Conservation (phyloP, 2,329 filamentous ascomycete genomes). For the Neonectria punicea region DNA sequence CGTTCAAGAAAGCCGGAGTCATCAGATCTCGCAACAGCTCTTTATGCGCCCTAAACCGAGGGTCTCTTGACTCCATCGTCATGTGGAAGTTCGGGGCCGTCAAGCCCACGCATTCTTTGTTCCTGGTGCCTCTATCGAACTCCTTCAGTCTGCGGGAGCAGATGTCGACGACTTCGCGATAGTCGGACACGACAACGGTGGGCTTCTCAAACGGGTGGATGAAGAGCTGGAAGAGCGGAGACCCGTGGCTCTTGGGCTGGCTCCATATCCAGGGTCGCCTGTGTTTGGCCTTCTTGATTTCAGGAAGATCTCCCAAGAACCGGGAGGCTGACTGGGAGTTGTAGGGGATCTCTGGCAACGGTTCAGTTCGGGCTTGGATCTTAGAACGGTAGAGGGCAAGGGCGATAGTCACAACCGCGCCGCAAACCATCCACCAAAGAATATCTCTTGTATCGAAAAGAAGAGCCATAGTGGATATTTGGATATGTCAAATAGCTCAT, state of each 20-base stretch:
- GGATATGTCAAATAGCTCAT: not conserved
- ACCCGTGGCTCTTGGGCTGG: conserved; percentile 39
- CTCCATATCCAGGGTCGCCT: conserved; percentile 42
- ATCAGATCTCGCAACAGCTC: conserved; percentile 51
- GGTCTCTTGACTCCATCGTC: conserved; percentile 46
- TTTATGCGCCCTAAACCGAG: conserved; percentile 46
- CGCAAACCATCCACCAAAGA: conserved; percentile 8
- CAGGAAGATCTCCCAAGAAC: conserved; percentile 39
- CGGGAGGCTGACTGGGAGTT: conserved; percentile 32
- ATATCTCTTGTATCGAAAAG: not conserved
- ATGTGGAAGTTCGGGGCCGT: conserved; percentile 47
- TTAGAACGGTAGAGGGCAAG: conserved; percentile 7
- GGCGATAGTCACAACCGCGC: not conserved
- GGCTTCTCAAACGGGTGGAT: conserved; percentile 46
- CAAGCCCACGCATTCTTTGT: conserved; percentile 39
- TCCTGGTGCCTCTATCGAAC: conserved; percentile 46
- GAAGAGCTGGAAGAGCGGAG: conserved; percentile 49
- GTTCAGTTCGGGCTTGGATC: conserved; percentile 25
- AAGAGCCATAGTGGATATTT: conserved; percentile 11
- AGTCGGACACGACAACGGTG: conserved; percentile 47
- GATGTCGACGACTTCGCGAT: conserved; percentile 48
- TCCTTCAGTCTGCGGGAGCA: conserved; percentile 45
- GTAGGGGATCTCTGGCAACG: conserved; percentile 43
- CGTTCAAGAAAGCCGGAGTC: conserved; percentile 49
- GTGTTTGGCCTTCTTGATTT: conserved; percentile 30